Conservation (phyloP, 176 grass and related monocot species). For the Paspalum vaginatum region DNA sequence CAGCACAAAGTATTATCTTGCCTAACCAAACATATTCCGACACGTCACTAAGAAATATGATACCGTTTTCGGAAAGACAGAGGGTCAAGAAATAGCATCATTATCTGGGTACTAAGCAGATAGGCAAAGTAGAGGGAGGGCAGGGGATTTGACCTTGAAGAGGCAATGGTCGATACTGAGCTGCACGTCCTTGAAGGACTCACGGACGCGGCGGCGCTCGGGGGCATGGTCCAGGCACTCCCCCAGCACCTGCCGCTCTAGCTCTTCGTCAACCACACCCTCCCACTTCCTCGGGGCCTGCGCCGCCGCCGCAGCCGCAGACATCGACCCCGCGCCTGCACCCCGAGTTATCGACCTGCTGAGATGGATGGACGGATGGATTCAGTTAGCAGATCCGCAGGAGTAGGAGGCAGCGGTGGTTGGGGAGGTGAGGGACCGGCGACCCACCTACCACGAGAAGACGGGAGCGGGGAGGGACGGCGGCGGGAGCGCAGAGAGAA, state of each 20-base stretch:
- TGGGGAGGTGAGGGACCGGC: neutral
- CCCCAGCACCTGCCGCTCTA: constrained; percentile 61
- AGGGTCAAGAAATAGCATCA: neutral
- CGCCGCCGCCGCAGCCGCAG: constrained; percentile 24
- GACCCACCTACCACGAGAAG: constrained; percentile 27
- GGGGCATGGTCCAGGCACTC: constrained; percentile 75
- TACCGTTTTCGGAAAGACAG: neutral
- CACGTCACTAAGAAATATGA: neutral
- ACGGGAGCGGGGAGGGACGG: neutral
- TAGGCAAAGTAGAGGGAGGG: neutral
- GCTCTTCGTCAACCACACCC: constrained; percentile 65
- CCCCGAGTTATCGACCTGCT: neutral
- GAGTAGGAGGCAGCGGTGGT: neutral
- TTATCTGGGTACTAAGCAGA: neutral
- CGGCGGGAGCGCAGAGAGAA: constrained; percentile 10
- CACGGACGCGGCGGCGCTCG: constrained; percentile 73
- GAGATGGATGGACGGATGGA: neutral
- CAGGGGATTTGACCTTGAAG: constrained; percentile 55
- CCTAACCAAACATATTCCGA: neutral
- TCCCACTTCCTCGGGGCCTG: constrained; percentile 53
- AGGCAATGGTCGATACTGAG: constrained; percentile 85
- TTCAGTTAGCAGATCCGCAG: constrained; percentile 7
- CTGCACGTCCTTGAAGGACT: constrained; percentile 87
- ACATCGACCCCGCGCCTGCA: constrained; percentile 5
- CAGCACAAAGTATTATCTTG: neutral